Percentiles rank a stretch among this genome's conserved stretches.
phyloP scores from a whole-genome alignment of 2,329 filamentous ascomycete species.

The Penicillium occitanis region DNA sequence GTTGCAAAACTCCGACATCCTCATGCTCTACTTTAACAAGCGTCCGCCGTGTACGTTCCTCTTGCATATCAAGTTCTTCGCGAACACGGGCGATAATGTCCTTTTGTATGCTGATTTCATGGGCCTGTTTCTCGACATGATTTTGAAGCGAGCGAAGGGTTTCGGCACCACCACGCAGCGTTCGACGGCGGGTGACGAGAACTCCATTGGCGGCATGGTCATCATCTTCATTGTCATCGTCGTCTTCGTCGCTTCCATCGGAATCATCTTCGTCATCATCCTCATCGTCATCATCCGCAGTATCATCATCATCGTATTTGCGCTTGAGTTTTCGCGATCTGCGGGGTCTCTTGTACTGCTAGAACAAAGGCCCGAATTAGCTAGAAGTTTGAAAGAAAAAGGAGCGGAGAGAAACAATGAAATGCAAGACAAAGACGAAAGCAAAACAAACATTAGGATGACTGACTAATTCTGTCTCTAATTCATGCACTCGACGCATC shows the following conservation, averaged over 20 bases:
- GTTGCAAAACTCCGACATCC: conserved; percentile 84
- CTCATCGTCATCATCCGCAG: conserved; percentile 22
- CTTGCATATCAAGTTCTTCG: conserved; percentile 80
- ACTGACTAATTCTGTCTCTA: conserved; percentile 73
- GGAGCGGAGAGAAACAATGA: background rate
- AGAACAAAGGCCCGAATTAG: conserved; percentile 28
- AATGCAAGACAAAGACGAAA: background rate
- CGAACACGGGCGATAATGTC: conserved; percentile 83
- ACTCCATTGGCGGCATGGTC: conserved; percentile 46
- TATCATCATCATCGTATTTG: conserved; percentile 28
- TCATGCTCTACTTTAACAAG: conserved; percentile 80
- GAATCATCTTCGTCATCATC: conserved; percentile 41
- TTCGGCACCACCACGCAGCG: conserved; percentile 65
- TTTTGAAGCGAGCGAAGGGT: conserved; percentile 66
- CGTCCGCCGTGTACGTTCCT: conserved; percentile 77
- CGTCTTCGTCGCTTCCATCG: conserved; percentile 28
- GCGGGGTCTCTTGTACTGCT: conserved; percentile 40
- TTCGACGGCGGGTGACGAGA: conserved; percentile 27
- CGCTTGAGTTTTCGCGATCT: conserved; percentile 38
- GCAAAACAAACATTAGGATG: conserved; percentile 23
- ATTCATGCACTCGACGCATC: conserved; percentile 71
- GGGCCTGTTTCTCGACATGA: conserved; percentile 89
- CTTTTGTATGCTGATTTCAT: conserved; percentile 83
- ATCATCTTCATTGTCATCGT: conserved; percentile 26
- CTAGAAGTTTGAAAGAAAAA: background rate